Base-by-base conservation (phyloP, 2,329 filamentous ascomycete species). In the Alternaria rosae region DNA sequence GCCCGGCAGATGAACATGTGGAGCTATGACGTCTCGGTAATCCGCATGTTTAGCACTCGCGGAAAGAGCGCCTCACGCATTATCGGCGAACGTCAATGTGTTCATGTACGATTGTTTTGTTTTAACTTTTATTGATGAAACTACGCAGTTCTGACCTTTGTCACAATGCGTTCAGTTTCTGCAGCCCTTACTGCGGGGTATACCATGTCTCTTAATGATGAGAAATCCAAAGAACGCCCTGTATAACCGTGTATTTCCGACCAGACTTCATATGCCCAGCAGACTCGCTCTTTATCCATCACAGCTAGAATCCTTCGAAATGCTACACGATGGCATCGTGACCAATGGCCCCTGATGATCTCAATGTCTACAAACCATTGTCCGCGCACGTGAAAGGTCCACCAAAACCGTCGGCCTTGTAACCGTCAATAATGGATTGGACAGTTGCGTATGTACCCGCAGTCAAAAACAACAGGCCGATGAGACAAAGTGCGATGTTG, bases 401-500 rank as follows among this genome's bases (percentile, higher is more conserved):
- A 2, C 89, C 86, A 25, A 96, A 91, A 1, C 81, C 81, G 4
- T 87, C 87, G 1, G 84, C 79, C 30, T 85, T 76, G 73, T 94
- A 97, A 20, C 89, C 89, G 61, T 92, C 84, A 23, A 95, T 86
- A 60, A 94, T 94, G 58, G 87, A 88, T 78, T 92, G 86, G 0
- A 93, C 89, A 62, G 82, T 82, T 15, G 83, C 79, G 74, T 97
- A 97, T 4, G 93, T 97, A 38, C 94, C 94, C 1, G 85, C 91
- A 0, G 85, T 89, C 50, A 97, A 80, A 82, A 97, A 96, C 69
- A 94, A 88, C n/a, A 96, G 54, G 0, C 94, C 94, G 17, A 91
- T 87, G 2, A 85, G 26, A 60, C 95, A 93, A 61, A 97, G 87
- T 65, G 88, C 69, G 15, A 92, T 74, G 73, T 97, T 97, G 55